Base-by-base conservation (phyloP, 202 grass and related monocot genomes). In the Panicum virgatum region DNA sequence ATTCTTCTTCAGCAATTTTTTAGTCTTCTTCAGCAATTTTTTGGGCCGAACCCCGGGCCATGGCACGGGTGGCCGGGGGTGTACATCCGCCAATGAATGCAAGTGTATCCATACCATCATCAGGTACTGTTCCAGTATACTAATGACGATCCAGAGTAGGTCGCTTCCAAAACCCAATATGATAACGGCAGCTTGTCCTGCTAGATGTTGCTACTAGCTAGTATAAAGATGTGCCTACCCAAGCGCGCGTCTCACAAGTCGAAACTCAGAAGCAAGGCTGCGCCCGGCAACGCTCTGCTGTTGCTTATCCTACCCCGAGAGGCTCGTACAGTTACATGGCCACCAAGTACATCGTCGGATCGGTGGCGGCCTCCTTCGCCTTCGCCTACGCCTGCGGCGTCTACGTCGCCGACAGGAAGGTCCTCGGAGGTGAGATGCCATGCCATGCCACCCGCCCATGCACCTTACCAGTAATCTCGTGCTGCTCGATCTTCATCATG, bases 401-500 rank as follows among this genome's bases (percentile, higher is more conserved):
- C 36, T 80, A 78, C 8, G 14, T 84, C 48, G 88, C 74, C 23
- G 88, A 90, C 34, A 74, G 73, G 22, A 86, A 84, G 84, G 26
- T 90, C 19, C 67, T 90, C 50, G 84, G 88, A 86, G 88, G 88
- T 90, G 3, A 77, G 76, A 27, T n/a, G n/a, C n/a, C n/a, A n/a
- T n/a, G n/a, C n/a, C n/a, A n/a, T n/a, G n/a, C n/a, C n/a, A n/a
- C n/a, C n/a, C n/a, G n/a, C n/a, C n/a, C n/a, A n/a, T n/a, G n/a
- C n/a, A n/a, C n/a, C n/a, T n/a, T n/a, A n/a, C n/a, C n/a, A n/a
- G n/a, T n/a, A n/a, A n/a, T n/a, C n/a, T n/a, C n/a, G n/a, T n/a
- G n/a, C n/a, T n/a, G n/a, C n/a, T n/a, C n/a, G n/a, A n/a, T n/a
- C n/a, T n/a, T n/a, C n/a, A n/a, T n/a, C n/a, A n/a, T n/a, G n/a